phyloP scores from a whole-genome alignment of 2,329 filamentous ascomycete species.

The Colletotrichum chlorophyti region DNA sequence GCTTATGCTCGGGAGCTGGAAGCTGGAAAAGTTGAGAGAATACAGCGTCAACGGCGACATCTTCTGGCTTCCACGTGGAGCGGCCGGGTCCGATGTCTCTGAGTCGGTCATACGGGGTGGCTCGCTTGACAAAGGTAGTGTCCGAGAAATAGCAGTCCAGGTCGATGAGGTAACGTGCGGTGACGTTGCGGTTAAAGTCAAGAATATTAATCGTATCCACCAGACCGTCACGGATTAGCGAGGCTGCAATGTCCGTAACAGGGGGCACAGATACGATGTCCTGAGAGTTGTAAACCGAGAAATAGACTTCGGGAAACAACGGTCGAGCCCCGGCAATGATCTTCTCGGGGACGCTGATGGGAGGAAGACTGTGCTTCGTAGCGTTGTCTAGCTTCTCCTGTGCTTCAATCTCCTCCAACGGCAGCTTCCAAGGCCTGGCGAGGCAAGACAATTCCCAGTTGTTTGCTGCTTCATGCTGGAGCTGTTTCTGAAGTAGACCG shows the following conservation, averaged over 20 bases:
- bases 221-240: conserved; percentile 83
- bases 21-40: conserved; percentile 95
- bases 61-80: conserved; percentile 95
- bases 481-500: conserved; percentile 82
- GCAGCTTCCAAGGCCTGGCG: conserved; percentile 72
- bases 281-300: conserved; percentile 89
- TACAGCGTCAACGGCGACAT: conserved; percentile 95
- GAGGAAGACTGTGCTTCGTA: conserved; percentile 79
- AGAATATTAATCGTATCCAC: conserved; percentile 94
- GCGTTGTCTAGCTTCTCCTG: conserved; percentile 65
- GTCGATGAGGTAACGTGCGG: conserved; percentile 89
- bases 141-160: conserved; percentile 93
- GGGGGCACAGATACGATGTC: conserved; percentile 89
- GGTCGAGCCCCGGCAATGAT: conserved; percentile 77
- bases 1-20: conserved; percentile 86
- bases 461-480: conserved; percentile 76
- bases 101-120: conserved; percentile 90
- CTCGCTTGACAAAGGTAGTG: conserved; percentile 90
- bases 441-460: conserved; percentile 78
- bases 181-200: conserved; percentile 88
- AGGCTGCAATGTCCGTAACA: conserved; percentile 77
- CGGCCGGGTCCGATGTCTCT: conserved; percentile 69
- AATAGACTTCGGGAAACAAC: conserved; percentile 90
- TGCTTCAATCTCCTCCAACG: conserved; percentile 64
- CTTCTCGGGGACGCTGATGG: conserved; percentile 76